Evolutionary conservation across 1,139 yeast genomes (phyloP).

Genomic region (Ashbya aceris): DNA sequence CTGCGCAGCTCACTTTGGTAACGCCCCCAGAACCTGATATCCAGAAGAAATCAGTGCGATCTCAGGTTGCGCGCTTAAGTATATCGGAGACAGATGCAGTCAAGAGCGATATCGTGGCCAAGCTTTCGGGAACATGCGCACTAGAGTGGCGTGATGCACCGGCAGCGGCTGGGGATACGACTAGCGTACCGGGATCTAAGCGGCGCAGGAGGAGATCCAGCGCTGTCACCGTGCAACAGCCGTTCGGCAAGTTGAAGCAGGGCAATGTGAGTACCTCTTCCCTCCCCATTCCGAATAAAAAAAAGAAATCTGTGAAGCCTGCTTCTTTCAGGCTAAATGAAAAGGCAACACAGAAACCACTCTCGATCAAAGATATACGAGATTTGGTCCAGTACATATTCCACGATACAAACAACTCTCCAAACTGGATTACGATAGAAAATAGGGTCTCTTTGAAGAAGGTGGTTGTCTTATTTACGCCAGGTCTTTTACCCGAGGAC

Average conservation of each 20-base stretch:
- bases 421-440: slow-evolving; percentile 36
- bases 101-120: slow-evolving; percentile 6
- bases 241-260: slow-evolving; percentile 7
- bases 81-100: slow-evolving; percentile 17
- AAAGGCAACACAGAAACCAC: slow-evolving; percentile 23
- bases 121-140: slow-evolving; percentile 2
- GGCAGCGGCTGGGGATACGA: background rate
- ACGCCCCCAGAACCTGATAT: background rate
- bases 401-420: slow-evolving; percentile 34
- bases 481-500: slow-evolving; percentile 49
- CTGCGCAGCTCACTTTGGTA: background rate
- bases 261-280: slow-evolving; percentile 8
- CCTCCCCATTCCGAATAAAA: slow-evolving; percentile 27
- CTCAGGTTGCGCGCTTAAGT: slow-evolving; percentile 21
- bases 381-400: slow-evolving; percentile 43
- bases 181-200: slow-evolving; percentile 8
- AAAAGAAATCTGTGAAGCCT: slow-evolving; percentile 35
- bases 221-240: slow-evolving; percentile 15
- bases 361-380: slow-evolving; percentile 39
- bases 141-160: slow-evolving; percentile 1
- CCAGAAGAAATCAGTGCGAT: slow-evolving; percentile 7
- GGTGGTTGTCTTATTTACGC: slow-evolving; percentile 53
- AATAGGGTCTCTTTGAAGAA: slow-evolving; percentile 39
- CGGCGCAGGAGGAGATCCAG: slow-evolving; percentile 32
- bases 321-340: slow-evolving; percentile 27